A percentile compares a stretch with the other conserved stretches of the same genome.
phyloP scores from a whole-genome alignment of 2,329 filamentous ascomycete genomes.

The Talaromyces sp. region DNA sequence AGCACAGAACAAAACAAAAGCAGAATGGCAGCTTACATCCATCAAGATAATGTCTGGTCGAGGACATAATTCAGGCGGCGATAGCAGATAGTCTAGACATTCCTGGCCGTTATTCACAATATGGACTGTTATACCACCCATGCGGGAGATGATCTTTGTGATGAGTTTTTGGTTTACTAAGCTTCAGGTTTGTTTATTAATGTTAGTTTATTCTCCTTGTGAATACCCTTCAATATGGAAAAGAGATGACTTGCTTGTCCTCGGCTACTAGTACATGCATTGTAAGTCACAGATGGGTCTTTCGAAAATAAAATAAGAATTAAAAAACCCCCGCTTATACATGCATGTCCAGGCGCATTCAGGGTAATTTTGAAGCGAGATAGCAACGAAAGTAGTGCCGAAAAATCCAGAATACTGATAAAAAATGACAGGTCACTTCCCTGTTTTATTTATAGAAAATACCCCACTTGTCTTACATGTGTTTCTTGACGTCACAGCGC shows the following conservation, averaged over 20 bases:
- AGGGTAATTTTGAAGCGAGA: not conserved
- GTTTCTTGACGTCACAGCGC: not conserved
- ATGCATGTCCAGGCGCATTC: not conserved
- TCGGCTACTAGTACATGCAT: not conserved
- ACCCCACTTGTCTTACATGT: not conserved
- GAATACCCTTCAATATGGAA: not conserved
- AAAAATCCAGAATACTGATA: not conserved
- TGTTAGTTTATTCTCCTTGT: not conserved
- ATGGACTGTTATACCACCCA: not conserved
- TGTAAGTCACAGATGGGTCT: not conserved
- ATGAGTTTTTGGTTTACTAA: not conserved
- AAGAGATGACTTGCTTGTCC: not conserved
- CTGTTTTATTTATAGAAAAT: not conserved
- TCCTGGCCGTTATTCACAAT: not conserved
- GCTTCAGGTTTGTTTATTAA: not conserved
- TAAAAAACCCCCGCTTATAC: too few relatives aligned
- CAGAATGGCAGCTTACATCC: not conserved
- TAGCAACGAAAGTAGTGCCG: not conserved
- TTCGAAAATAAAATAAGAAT: too few relatives aligned
- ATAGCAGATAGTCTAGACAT: not conserved
- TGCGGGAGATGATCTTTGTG: not conserved
- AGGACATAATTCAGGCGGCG: not conserved
- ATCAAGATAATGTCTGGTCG: not conserved
- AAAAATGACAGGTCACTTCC: not conserved
- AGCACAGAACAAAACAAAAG: too few relatives aligned